Conservation (phyloP, 305 asterid species). For the Fraxinus nigra region DNA sequence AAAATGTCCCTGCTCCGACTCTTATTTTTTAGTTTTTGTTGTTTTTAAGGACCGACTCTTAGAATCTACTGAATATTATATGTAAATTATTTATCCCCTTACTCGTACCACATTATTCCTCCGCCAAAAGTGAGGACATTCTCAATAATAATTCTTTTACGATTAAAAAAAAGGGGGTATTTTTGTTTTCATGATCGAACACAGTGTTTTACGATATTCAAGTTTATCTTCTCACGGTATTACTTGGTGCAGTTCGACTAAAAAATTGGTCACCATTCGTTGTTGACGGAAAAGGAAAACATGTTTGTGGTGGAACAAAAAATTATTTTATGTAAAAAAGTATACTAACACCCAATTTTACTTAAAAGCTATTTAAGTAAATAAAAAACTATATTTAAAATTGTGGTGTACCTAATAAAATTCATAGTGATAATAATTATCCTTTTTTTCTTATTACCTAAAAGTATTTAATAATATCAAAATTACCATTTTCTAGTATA, state of each 20-base stretch:
- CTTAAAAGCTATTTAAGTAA: background rate
- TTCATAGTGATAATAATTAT: no score
- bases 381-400: no score
- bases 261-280: background rate
- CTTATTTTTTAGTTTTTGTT: background rate
- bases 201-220: conserved; percentile 14
- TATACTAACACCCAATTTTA: background rate
- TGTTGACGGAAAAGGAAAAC: background rate
- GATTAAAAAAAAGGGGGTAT: background rate
- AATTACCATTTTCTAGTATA: background rate
- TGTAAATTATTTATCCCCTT: no score
- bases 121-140: no score
- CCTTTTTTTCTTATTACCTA: background rate
- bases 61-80: no score
- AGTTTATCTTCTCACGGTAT: conserved; percentile 1
- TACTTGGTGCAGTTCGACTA: conserved; percentile 13
- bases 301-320: background rate
- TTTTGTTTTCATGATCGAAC: conserved; percentile 12
- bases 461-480: no score
- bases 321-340: no score
- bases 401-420: background rate
- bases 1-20: background rate
- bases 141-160: no score
- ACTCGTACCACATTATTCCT: no score
- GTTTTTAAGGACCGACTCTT: background rate